Base-by-base conservation (phyloP, 2,329 filamentous ascomycete species). In the Xylariales sp. region DNA sequence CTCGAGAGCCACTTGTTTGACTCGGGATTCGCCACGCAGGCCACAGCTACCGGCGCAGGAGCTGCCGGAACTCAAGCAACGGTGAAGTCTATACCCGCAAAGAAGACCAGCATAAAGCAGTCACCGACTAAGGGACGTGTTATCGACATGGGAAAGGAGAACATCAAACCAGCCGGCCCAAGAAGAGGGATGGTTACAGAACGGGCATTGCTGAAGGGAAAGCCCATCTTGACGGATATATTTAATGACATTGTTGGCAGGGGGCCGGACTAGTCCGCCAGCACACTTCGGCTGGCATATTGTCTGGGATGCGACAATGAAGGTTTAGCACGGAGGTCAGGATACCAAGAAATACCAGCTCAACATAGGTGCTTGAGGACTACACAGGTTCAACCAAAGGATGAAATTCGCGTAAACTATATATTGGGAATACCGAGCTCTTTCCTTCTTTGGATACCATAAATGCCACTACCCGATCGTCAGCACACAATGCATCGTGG, bases 151-250 rank as follows among this genome's bases (percentile, higher is more conserved):
- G 49, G 48, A 35, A 74, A 72, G 50, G 70, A 74, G 50, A 71
- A 73, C 46, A 52, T 58, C 29, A 59, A 60, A 42, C 67, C 66
- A 34, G 53, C 45, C 4, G 78, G 81, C 2, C 78, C 69, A 46
- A 72, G 59, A 50, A 30, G 14, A 15, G 70, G 65, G 6, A 81
- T 76, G 52, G 70, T 79, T 31, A 79, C 81, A 1, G 74, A 74
- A 36, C 76, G 73, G 46, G 70, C 73, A 21, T 63, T 91, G 41
- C 60, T 88, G 48, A 81, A 78, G 41, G 78, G 75, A 24, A 79
- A 80, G 52, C 76, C 80, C 24, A 72, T 94, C 39, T 69, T 90
- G 54, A 76, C 78, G 55, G 84, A 91, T 67, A 81, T 95, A 46
- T 69, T 89, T 50, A 88, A 93, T 62, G 86, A 89, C 47, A 67